Evolutionary conservation across 768 basidiomycete species (phyloP).

Genomic region (Coprinopsis marcescibilis): DNA sequence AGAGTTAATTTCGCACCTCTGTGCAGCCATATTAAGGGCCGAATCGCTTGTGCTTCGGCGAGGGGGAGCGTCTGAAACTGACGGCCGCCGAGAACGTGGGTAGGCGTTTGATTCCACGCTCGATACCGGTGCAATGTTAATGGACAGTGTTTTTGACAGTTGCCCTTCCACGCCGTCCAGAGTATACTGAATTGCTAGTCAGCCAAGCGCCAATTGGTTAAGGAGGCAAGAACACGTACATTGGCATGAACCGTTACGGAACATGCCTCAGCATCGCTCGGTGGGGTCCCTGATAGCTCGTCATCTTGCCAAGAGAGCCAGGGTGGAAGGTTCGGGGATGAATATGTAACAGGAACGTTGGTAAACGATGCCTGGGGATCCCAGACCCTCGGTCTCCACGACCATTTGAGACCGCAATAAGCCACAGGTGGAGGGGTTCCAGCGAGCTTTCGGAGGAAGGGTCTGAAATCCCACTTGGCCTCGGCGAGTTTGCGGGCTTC

Average conservation of each 20-base stretch:
- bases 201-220: neutral
- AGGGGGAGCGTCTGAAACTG: constrained; percentile 36
- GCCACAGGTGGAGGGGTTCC: constrained; percentile 79
- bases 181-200: constrained; percentile 38
- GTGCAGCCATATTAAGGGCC: constrained; percentile 35
- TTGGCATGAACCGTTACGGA: constrained; percentile 72
- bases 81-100: constrained; percentile 37
- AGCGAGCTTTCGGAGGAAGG: constrained; percentile 83
- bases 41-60: constrained; percentile 45
- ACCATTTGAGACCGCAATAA: constrained; percentile 75
- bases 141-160: constrained; percentile 59
- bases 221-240: constrained; percentile 36
- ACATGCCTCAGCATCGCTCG: constrained; percentile 67
- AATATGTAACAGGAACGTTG: constrained; percentile 73
- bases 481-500: constrained; percentile 83
- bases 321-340: constrained; percentile 72
- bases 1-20: constrained; percentile 23
- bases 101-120: constrained; percentile 36
- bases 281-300: constrained; percentile 74
- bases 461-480: constrained; percentile 80
- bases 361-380: constrained; percentile 89
- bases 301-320: constrained; percentile 91
- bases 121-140: constrained; percentile 64
- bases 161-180: constrained; percentile 73
- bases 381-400: constrained; percentile 93